Conservation (phyloP, 768 basidiomycete species). For the Mycena rebaudengoi region DNA sequence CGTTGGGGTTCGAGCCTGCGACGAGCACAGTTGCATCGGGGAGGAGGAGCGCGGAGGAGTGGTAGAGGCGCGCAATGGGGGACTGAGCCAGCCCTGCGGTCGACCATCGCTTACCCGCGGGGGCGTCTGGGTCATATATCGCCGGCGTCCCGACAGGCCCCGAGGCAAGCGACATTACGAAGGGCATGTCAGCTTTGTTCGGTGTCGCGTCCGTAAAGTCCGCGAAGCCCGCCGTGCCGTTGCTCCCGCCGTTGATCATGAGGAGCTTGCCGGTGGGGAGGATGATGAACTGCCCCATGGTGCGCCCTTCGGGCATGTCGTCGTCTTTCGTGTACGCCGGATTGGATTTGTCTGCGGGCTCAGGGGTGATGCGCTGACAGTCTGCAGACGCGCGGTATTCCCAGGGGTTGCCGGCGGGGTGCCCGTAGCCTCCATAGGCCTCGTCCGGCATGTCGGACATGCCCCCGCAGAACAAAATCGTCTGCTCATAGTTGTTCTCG, state of each 20-base stretch:
- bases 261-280: constrained; percentile 84
- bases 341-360: constrained; percentile 72
- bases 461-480: constrained; percentile 94
- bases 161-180: constrained; percentile 76
- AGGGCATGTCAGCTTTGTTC: constrained; percentile 65
- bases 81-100: constrained; percentile 68
- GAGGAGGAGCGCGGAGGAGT: constrained; percentile 90
- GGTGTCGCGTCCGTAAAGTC: constrained; percentile 59
- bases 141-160: constrained; percentile 84
- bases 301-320: constrained; percentile 74
- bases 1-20: constrained; percentile 93
- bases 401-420: constrained; percentile 79
- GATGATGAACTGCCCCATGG: constrained; percentile 92
- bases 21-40: constrained; percentile 88
- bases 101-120: constrained; percentile 79
- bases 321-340: constrained; percentile 77
- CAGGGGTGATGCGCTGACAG: constrained; percentile 88
- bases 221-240: constrained; percentile 92
- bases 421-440: constrained; percentile 80
- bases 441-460: constrained; percentile 72
- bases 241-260: constrained; percentile 81
- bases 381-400: constrained; percentile 72
- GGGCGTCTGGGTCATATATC: constrained; percentile 81
- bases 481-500: constrained; percentile 86
- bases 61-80: constrained; percentile 84